phyloP scores from a whole-genome alignment of 805 yeast species.

The Kluyveromyces dobzhanskii region DNA sequence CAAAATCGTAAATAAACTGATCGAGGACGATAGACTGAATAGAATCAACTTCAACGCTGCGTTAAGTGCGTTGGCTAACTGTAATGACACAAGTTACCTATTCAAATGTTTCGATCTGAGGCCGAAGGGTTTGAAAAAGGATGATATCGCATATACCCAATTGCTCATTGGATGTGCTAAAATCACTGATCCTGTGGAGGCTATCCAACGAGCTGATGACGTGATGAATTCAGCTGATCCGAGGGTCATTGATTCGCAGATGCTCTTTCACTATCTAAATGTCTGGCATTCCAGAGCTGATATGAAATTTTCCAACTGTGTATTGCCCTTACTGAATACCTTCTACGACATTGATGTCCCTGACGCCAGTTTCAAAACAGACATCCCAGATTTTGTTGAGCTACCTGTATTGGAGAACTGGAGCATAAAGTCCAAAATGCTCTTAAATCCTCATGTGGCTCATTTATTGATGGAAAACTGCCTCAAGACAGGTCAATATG shows the following conservation, averaged over 20 bases:
- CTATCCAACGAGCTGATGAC: constrained; percentile 12
- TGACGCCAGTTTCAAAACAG: constrained; percentile 1
- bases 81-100: constrained; percentile 32
- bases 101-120: constrained; percentile 32
- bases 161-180: constrained; percentile 17
- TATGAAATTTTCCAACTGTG: background rate
- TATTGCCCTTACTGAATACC: constrained; percentile 10
- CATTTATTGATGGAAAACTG: constrained; percentile 18
- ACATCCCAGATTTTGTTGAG: constrained; percentile 1
- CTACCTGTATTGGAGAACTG: constrained; percentile 14
- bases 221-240: constrained; percentile 15
- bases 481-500: constrained; percentile 10
- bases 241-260: constrained; percentile 15
- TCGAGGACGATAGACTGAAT: constrained; percentile 27
- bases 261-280: constrained; percentile 20
- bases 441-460: constrained; percentile 11
- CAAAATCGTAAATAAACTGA: constrained; percentile 27
- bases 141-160: constrained; percentile 19
- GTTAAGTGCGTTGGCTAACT: constrained; percentile 36
- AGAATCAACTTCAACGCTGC: constrained; percentile 40
- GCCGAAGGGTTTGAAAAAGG: constrained; percentile 12
- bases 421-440: constrained; percentile 10
- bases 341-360: constrained; percentile 11
- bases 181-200: constrained; percentile 12
- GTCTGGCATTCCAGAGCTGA: constrained; percentile 12